A percentile compares a stretch with the other conserved stretches of the same genome.
These are phyloP conservation scores for Penicillium sp. DNA, from an alignment of 2,329 filamentous ascomycete species.

Conservation along the genomic window DNA sequence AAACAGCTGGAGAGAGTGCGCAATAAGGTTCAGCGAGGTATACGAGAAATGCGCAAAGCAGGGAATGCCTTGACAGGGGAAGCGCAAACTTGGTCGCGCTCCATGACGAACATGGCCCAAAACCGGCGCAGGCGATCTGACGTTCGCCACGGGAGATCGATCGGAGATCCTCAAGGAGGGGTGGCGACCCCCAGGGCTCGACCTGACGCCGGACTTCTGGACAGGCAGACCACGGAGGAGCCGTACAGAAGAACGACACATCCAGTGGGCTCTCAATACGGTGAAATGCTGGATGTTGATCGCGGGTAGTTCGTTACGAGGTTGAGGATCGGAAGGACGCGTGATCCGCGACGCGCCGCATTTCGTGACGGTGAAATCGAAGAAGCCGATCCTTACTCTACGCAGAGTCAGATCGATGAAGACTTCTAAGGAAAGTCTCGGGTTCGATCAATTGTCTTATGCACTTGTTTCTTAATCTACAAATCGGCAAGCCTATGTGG, in stretches of 20 bases:
- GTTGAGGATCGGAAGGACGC: conserved; percentile 3
- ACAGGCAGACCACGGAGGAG: conserved; percentile 25
- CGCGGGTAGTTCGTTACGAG: neutral
- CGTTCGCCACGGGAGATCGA: conserved; percentile 29
- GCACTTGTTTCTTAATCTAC: too few species aligned
- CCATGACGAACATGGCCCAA: conserved; percentile 17
- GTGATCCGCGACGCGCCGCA: conserved; percentile 12
- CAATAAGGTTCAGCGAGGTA: neutral
- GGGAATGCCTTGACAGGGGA: neutral
- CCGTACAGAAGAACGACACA: conserved; percentile 27
- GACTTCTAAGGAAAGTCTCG: too few species aligned
- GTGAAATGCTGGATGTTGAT: neutral
- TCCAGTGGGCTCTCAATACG: conserved; percentile 25
- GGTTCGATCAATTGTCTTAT: too few species aligned
- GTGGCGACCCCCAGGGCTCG: conserved; percentile 28
- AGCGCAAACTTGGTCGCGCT: conserved; percentile 1
- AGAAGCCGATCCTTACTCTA: too few species aligned
- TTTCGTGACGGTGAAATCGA: neutral
- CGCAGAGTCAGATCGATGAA: too few species aligned
- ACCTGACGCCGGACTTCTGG: conserved; percentile 32
- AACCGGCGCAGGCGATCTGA: conserved; percentile 17
- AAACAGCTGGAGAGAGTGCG: conserved; percentile 4
- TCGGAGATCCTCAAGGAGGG: conserved; percentile 26
- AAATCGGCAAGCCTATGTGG: too few species aligned
- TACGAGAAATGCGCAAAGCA: neutral